Conservation (phyloP, 2,329 filamentous ascomycete species). For the Aspergillus fischeri region DNA sequence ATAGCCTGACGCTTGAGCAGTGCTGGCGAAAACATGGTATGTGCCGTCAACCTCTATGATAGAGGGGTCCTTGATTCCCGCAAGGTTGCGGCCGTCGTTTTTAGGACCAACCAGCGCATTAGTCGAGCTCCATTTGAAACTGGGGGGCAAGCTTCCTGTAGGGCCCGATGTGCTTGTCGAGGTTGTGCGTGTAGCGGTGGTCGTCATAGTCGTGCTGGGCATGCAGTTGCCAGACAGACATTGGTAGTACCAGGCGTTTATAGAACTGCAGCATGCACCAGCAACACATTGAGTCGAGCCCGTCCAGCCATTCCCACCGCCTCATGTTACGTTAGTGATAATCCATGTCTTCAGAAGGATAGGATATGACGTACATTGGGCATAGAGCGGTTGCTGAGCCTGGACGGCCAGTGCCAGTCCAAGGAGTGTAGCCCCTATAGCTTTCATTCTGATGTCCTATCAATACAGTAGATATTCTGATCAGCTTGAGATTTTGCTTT, state of each 20-base stretch:
- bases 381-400: background rate
- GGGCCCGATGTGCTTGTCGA: background rate
- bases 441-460: background rate
- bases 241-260: background rate
- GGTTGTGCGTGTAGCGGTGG: background rate
- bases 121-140: conserved; percentile 5
- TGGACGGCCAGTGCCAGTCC: background rate
- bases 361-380: background rate
- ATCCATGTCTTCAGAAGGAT: background rate
- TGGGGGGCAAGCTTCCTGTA: background rate
- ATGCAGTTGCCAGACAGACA: background rate
- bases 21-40: conserved; percentile 8
- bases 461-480: no score
- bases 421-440: background rate
- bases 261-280: background rate
- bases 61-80: conserved; percentile 5
- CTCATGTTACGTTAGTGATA: background rate
- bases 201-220: background rate
- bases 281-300: background rate
- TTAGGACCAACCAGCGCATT: conserved; percentile 1
- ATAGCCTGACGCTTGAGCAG: conserved; percentile 2
- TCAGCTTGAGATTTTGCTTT: no score
- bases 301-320: background rate
- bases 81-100: background rate
- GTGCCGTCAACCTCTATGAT: conserved; percentile 1